Evolutionary conservation across 1,284 basidiomycete genomes (phyloP).

Genomic region (Tilletia setariae): DNA sequence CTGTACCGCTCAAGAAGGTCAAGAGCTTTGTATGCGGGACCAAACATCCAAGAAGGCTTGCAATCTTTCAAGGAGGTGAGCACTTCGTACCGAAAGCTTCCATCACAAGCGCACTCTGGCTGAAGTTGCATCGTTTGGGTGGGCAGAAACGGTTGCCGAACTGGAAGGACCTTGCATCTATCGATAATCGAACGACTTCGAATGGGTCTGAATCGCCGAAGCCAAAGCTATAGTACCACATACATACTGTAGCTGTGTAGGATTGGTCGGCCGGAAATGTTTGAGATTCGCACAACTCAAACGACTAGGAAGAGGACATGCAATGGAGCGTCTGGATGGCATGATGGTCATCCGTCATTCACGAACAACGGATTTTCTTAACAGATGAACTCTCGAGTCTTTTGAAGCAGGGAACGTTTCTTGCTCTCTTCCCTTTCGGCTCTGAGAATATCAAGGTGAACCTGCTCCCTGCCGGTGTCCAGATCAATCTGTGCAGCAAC

Average conservation of each 20-base stretch:
- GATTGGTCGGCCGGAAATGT: too few species aligned
- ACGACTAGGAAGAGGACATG: too few species aligned
- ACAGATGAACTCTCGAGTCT: constrained; percentile 39
- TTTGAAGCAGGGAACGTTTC: constrained; percentile 32
- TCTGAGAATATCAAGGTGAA: constrained; percentile 43
- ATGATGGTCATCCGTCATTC: too few species aligned
- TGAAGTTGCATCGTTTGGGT: too few species aligned
- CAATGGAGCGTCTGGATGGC: too few species aligned
- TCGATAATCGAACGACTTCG: not conserved
- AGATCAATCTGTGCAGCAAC: constrained; percentile 46
- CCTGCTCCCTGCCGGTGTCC: constrained; percentile 41
- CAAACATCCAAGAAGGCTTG: constrained; percentile 69
- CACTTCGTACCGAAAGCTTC: not conserved
- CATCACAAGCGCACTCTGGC: too few species aligned
- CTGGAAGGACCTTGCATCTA: not conserved
- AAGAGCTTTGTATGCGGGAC: constrained; percentile 64
- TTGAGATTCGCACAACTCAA: too few species aligned
- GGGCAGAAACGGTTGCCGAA: not conserved
- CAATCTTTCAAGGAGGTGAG: constrained; percentile 59
- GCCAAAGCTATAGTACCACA: too few species aligned
- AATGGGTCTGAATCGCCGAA: too few species aligned
- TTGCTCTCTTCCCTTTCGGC: constrained; percentile 45
- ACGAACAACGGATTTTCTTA: constrained; percentile 20
- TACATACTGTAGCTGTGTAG: too few species aligned
- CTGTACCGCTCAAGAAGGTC: constrained; percentile 62